Evolutionary conservation across 345 rosid genomes (phyloP).

Genomic region (sweet orange (Citrus sinensis)): DVS_A1.0 CM039162.1:7885501-7886000

Average conservation of each 20-base stretch:
- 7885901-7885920: conserved; percentile 97
- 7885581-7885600: conserved; percentile 99
- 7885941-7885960: neutral
- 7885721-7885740: conserved; percentile 94
- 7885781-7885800: conserved; percentile 94
- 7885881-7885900: conserved; percentile 93
- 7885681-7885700: conserved; percentile 85
- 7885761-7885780: conserved; percentile 95
- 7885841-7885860: conserved; percentile 97
- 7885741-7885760: conserved; percentile 96
- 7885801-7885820: conserved; percentile 90
- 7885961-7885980: neutral
- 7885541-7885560: conserved; percentile 87
- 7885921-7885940: conserved; percentile 31
- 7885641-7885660: conserved; percentile 93
- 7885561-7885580: conserved; percentile 95
- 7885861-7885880: conserved; percentile 98
- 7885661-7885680: conserved; percentile 90
- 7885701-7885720: conserved; percentile 99
- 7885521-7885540: conserved; percentile 92
- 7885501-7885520: conserved; percentile 89
- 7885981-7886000: neutral
- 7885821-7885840: conserved; percentile 97
- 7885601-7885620: conserved; percentile 88
- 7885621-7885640: conserved; percentile 89